Evolutionary conservation across 2,329 filamentous ascomycete genomes (phyloP).

Genomic region (Exophiala xenobiotica): DNA sequence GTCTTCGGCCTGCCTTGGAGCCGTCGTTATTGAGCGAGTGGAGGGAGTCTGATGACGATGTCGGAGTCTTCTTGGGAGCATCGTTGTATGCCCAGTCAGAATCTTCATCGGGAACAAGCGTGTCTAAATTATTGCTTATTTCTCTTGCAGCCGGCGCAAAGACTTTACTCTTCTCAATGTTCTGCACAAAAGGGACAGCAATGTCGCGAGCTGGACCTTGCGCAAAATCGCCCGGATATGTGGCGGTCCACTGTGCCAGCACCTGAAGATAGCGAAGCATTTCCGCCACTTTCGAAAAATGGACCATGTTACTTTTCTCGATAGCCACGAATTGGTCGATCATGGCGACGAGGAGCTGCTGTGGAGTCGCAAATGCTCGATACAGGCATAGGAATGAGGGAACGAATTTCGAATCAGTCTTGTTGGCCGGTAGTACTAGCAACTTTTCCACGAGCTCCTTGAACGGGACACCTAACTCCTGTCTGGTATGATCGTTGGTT

Average conservation of each 20-base stretch:
- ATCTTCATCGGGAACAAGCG: conserved; percentile 82
- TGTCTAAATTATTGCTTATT: conserved; percentile 75
- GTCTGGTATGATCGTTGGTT: conserved; percentile 34
- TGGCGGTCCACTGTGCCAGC: conserved; percentile 82
- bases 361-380: conserved; percentile 85
- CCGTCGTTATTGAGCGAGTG: conserved; percentile 10
- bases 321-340: conserved; percentile 63
- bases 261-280: conserved; percentile 83
- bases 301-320: conserved; percentile 68
- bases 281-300: conserved; percentile 73
- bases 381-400: conserved; percentile 90
- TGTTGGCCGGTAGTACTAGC: conserved; percentile 75
- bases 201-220: conserved; percentile 69
- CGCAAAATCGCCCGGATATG: conserved; percentile 92
- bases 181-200: conserved; percentile 71
- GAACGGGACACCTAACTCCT: conserved; percentile 43
- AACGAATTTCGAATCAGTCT: conserved; percentile 83
- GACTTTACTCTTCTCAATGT: conserved; percentile 73
- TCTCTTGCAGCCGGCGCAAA: conserved; percentile 80
- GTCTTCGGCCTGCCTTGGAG: conserved; percentile 34
- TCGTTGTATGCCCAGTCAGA: conserved; percentile 88
- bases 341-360: conserved; percentile 73
- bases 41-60: conserved; percentile 16
- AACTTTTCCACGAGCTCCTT: conserved; percentile 85
- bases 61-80: conserved; percentile 38